A percentile compares a stretch with the other conserved stretches of the same genome.
These are phyloP conservation scores for Globisporangium cylindrosporum DNA, from an alignment of 352 stramenopile species.

Conservation along the genomic window DNA sequence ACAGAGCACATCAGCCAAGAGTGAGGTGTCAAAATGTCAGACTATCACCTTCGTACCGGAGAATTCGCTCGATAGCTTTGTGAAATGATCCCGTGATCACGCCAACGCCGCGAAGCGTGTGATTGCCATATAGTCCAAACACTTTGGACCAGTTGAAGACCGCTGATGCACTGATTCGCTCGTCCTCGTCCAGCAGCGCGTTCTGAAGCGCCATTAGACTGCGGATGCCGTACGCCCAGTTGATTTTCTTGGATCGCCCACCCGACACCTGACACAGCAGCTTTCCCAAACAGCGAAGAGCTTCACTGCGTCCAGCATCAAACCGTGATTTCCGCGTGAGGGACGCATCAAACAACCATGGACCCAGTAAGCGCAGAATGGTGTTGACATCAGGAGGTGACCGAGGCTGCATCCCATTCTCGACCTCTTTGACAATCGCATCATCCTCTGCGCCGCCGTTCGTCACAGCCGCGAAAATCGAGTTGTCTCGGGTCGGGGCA, in stretches of 20 bases:
- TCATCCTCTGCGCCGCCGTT: conserved; percentile 30
- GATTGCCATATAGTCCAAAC: conserved; percentile 77
- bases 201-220: conserved; percentile 81
- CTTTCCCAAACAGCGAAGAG: conserved; percentile 72
- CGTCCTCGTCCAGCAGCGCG: conserved; percentile 76
- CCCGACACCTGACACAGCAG: conserved; percentile 66
- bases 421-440: conserved; percentile 22
- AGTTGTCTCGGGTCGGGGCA: conserved; percentile 36
- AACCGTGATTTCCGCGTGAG: conserved; percentile 72
- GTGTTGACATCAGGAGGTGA: conserved; percentile 85
- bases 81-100: conserved; percentile 80
- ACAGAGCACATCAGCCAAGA: background rate
- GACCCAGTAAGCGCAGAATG: conserved; percentile 70
- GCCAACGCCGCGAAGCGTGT: conserved; percentile 75
- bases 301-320: conserved; percentile 67
- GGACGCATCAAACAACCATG: conserved; percentile 85
- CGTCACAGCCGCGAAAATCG: conserved; percentile 42
- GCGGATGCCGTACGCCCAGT: conserved; percentile 81
- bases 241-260: conserved; percentile 74
- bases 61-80: conserved; percentile 72
- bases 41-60: conserved; percentile 38
- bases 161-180: conserved; percentile 72
- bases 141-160: conserved; percentile 86
- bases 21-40: background rate
- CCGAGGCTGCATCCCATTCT: conserved; percentile 33